Percentiles rank a stretch among this genome's conserved stretches.
Conservation (phyloP, 2,329 filamentous ascomycete genomes). For the Penicillium sp. region DNA sequence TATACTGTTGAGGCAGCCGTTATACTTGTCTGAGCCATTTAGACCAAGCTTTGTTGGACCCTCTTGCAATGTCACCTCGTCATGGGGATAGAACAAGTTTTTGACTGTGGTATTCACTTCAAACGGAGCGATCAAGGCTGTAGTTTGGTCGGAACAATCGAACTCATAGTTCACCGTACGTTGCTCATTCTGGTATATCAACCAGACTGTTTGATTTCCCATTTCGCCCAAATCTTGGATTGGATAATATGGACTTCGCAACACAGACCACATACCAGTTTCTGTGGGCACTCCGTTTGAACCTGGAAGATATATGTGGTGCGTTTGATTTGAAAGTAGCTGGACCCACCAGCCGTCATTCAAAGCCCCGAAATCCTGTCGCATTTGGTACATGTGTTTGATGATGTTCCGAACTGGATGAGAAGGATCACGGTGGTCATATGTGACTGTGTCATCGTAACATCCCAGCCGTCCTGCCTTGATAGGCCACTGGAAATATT, state of each 20-base stretch:
- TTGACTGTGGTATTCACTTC: constrained; percentile 55
- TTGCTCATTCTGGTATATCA: constrained; percentile 49
- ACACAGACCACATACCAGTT: constrained; percentile 61
- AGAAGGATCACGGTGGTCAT: constrained; percentile 63
- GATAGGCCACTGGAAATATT: constrained; percentile 60
- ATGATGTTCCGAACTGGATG: constrained; percentile 61
- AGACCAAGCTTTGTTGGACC: constrained; percentile 50
- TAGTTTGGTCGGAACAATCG: constrained; percentile 53
- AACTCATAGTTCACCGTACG: constrained; percentile 55
- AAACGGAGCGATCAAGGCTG: constrained; percentile 59
- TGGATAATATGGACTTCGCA: constrained; percentile 51
- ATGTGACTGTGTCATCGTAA: constrained; percentile 55
- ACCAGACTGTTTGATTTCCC: constrained; percentile 49
- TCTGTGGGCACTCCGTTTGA: constrained; percentile 55
- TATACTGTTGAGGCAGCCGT: constrained; percentile 57
- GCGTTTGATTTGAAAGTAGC: constrained; percentile 58
- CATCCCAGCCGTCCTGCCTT: constrained; percentile 56
- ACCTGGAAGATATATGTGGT: constrained; percentile 52
- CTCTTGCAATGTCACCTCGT: constrained; percentile 52
- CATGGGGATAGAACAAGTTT: constrained; percentile 63
- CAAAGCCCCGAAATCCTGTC: constrained; percentile 56
- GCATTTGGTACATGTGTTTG: constrained; percentile 62
- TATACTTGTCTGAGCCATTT: constrained; percentile 48
- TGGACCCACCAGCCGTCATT: constrained; percentile 60
- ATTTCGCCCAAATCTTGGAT: constrained; percentile 52